Percentiles rank a stretch among this genome's conserved stretches.
These are phyloP conservation scores for Conticribra guillardii DNA, from an alignment of 108 stramenopile genomes.

Conservation along the genomic window DNA sequence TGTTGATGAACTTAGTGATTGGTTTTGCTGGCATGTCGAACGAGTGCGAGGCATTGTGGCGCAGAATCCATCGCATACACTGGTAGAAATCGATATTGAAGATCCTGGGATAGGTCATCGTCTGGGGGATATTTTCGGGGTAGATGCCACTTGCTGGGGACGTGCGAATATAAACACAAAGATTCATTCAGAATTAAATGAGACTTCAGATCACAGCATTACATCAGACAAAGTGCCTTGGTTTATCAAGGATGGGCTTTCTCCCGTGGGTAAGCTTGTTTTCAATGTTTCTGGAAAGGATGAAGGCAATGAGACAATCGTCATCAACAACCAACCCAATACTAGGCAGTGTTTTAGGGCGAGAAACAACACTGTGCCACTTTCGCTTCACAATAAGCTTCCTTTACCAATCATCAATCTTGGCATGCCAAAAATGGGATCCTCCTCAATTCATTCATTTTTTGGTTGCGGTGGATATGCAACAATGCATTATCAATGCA, in stretches of 20 bases:
- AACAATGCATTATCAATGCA: slow-evolving; percentile 4
- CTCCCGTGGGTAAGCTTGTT: not conserved
- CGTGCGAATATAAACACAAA: slow-evolving; percentile 13
- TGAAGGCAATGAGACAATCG: not conserved
- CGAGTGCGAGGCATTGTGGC: slow-evolving; percentile 20
- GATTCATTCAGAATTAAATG: slow-evolving; percentile 4
- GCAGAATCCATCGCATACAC: slow-evolving; percentile 1
- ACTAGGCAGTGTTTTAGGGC: not conserved
- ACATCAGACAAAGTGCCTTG: no score
- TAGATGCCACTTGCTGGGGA: slow-evolving; percentile 34
- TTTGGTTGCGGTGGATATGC: slow-evolving; percentile 4
- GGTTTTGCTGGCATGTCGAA: slow-evolving; percentile 16
- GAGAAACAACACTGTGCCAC: not conserved
- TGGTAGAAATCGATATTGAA: slow-evolving; percentile 29
- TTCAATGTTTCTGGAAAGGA: not conserved
- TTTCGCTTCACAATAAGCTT: not conserved
- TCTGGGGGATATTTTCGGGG: slow-evolving; percentile 14
- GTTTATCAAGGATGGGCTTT: not conserved
- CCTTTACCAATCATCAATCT: slow-evolving; percentile 21
- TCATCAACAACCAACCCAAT: not conserved
- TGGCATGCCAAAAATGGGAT: slow-evolving; percentile 29
- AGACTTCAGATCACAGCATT: not conserved
- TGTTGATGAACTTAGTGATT: slow-evolving; percentile 16
- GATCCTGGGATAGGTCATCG: not conserved
- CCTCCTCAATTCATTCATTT: slow-evolving; percentile 10